Evolutionary conservation across 192 early-diverging fungal genomes (phyloP), one percentile per base, ranked within the genome.

Genomic region (Spizellomyces sp.): DNA sequence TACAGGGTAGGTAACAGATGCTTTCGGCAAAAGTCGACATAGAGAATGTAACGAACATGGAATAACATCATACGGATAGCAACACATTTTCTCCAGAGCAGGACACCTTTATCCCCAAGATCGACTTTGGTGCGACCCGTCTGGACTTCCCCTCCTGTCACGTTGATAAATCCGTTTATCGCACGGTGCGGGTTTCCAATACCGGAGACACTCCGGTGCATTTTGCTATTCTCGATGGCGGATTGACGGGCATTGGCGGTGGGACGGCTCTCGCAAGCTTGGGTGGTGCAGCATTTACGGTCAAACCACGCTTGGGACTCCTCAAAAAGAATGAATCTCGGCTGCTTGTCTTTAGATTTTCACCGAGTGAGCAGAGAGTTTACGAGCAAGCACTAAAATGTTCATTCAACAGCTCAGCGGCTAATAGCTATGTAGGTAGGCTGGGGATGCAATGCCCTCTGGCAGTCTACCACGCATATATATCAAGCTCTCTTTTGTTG

Each of bases 21-120:
- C 54, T 22, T 56, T 56, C 5, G 7, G 4, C 54, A 4, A 7
- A 56, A 5, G 5, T 15, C 6, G 60, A 17, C 9, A 10, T 62
- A 22, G 0, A 21, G 17, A 0, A 68, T 0, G 3, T 36, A 3
- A 0, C 1, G 27, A 36, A 36, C 27, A 3, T 36, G 27, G 27
- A 36, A 36, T 36, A 36, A 27, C 59, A 27, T 27, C 59, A 14
- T 41, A 14, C 21, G 19, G n/a, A 12, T 42, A 85, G 83, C 14
- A 86, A 85, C 75, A 87, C 86, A 0, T 87, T 85, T 64, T 70
- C 81, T 43, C 76, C 79, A 14, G 82, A 76, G 19, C 67, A 81
- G 69, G 81, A 83, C 43, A 77, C 79, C 14, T 87, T 83, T 69
- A 82, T 87, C 43, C 86, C 86, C 19, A 87, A 87, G 69, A 76